phyloP scores from a whole-genome alignment of 169 alveolate genomes.

The Cryptosporidium sp. region DNA sequence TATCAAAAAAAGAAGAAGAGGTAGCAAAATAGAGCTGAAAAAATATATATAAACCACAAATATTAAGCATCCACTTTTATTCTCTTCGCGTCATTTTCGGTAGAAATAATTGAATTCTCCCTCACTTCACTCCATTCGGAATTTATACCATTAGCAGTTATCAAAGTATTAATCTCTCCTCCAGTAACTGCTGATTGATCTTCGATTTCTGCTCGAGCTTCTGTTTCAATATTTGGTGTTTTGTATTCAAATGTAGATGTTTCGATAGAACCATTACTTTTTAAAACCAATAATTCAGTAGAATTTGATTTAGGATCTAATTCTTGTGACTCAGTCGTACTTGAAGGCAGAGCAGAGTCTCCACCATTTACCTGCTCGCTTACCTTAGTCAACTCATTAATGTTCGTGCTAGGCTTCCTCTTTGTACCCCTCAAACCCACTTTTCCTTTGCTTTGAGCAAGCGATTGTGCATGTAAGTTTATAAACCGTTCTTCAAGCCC shows the following conservation, averaged over 20 bases:
- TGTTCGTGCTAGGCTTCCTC: slow-evolving; percentile 14
- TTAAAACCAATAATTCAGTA: not conserved
- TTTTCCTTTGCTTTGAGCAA: slow-evolving; percentile 68
- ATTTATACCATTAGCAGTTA: not conserved
- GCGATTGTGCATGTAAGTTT: slow-evolving; percentile 64
- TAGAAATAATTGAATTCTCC: slow-evolving; percentile 3
- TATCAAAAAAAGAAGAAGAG: slow-evolving; percentile 16
- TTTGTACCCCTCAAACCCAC: slow-evolving; percentile 52
- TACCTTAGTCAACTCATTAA: slow-evolving; percentile 2
- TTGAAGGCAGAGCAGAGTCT: not conserved
- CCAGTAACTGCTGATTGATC: not conserved
- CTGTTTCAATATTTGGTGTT: not conserved
- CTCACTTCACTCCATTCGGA: not conserved
- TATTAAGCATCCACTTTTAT: slow-evolving; percentile 17
- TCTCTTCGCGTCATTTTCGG: slow-evolving; percentile 6
- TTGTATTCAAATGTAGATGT: not conserved
- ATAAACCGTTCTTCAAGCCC: slow-evolving; percentile 75
- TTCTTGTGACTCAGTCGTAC: slow-evolving; percentile 2
- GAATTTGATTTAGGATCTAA: not conserved
- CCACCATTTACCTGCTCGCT: not conserved
- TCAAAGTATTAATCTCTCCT: not conserved
- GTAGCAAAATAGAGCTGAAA: not conserved
- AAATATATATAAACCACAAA: not conserved
- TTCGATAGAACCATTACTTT: not conserved
- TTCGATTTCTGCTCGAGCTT: not conserved